Evolutionary conservation across 129 eudicot genomes (phyloP).

Genomic region (Oenanthe sinensis): DNA sequence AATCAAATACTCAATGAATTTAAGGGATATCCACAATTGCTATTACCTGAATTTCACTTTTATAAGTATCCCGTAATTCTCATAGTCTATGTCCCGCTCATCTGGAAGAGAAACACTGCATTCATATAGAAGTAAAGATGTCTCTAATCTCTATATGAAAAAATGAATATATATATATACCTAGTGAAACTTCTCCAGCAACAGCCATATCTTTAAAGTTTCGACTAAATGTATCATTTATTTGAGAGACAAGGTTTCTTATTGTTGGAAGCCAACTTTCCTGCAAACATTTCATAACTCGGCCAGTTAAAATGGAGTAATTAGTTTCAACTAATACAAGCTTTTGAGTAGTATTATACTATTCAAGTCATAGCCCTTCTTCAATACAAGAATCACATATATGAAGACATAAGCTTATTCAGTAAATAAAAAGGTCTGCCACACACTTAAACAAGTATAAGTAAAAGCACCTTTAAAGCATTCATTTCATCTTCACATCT

Average conservation of each 20-base stretch:
- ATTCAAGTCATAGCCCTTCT: background rate
- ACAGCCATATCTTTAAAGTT: constrained; percentile 99
- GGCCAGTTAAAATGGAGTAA: constrained; percentile 3
- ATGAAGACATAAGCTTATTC: background rate
- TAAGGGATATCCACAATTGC: background rate
- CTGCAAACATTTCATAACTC: constrained; percentile 32
- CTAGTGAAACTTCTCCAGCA: constrained; percentile 90
- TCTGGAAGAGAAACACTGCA: constrained; percentile 39
- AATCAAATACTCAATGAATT: background rate
- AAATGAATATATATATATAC: constrained; percentile 22
- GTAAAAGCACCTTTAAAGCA: constrained; percentile 43
- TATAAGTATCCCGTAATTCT: constrained; percentile 77
- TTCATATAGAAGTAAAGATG: constrained; percentile 13
- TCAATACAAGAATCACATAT: background rate
- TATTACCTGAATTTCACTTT: constrained; percentile 96
- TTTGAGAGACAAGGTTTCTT: constrained; percentile 68
- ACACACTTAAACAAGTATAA: background rate
- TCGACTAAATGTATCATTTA: constrained; percentile 72
- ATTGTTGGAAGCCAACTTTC: constrained; percentile 89
- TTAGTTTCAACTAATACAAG: background rate
- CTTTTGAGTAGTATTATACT: background rate
- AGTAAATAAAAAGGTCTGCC: background rate
- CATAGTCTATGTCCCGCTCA: constrained; percentile 70
- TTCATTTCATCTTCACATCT: constrained; percentile 43
- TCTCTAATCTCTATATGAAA: background rate